Base-by-base conservation (phyloP, 306 rosid species). In the Pyrus pyrifolia region DNA sequence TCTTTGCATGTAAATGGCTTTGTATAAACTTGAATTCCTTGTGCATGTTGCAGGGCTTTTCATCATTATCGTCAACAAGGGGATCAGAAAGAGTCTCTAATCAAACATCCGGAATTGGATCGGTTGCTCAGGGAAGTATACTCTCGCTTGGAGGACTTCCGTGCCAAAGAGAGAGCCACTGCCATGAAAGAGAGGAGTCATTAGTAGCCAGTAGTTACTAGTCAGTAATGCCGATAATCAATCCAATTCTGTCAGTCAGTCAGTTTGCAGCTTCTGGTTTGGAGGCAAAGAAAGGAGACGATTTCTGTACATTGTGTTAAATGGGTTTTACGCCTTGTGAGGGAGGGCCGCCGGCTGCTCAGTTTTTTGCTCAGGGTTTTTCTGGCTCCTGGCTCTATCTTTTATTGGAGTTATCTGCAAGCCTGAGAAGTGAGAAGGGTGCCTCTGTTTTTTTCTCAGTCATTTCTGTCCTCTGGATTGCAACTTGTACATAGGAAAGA, bases 41-140 rank as follows among this genome's bases (percentile, higher is more conserved):
- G 14, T 23, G 17, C 81, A 57, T 74, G 62, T 84, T 84, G 82
- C 97, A 95, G 99, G 99, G 99, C 99, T 3, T 95, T 95, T 81
- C 99, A 95, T 80, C 96, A 95, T 78, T 92, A 87, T 38, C 86
- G 97, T 40, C 83, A 84, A 74, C 71, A 53, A 38, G 86, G 85
- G 2, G 81, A 75, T 85, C 90, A 79, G 22, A 91, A 84, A 68
- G 93, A 83, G 29, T 85, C 89, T 1, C 75, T 89, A 73, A 76
- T 67, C 65, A 92, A 91, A 81, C 85, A 88, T 83, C 91, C 87
- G 14, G 99, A 92, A 79, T 79, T 95, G 84, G 96, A 89, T 12
- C 83, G 61, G 83, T 80, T 95, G 85, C 97, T 95, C 63, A 81
- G 72, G 53, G 97, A 92, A 81, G 96, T 92, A 71, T 95, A 88